Percentiles rank a stretch among this genome's conserved stretches.
phyloP scores from a whole-genome alignment of 192 early-diverging fungal species.

The Coemansia biformis region DNA sequence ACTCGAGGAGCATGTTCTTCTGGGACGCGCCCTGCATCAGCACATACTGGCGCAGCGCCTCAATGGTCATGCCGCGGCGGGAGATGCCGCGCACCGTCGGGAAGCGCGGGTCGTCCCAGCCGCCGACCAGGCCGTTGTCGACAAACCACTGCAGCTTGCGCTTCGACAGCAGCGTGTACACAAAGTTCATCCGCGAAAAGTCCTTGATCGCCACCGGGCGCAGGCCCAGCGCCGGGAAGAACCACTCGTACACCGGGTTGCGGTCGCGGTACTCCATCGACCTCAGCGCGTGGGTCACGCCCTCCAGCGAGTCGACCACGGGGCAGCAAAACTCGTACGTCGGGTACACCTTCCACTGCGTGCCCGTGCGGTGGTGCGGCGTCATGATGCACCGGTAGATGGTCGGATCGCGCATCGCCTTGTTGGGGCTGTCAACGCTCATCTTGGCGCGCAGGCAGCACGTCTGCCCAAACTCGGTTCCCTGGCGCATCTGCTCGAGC shows the following conservation, averaged over 20 bases:
- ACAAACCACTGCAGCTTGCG: slow-evolving; percentile 98
- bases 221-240: slow-evolving; percentile 78
- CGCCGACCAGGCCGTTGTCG: slow-evolving; percentile 71
- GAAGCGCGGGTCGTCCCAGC: slow-evolving; percentile 89
- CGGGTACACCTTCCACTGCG: slow-evolving; percentile 95
- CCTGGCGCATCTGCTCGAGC: slow-evolving; percentile 90
- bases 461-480: slow-evolving; percentile 70
- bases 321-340: slow-evolving; percentile 99
- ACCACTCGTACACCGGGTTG: slow-evolving; percentile 95
- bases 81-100: slow-evolving; percentile 86
- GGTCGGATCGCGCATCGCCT: slow-evolving; percentile 92
- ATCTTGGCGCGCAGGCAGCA: slow-evolving; percentile 97
- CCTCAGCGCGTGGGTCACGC: slow-evolving; percentile 95
- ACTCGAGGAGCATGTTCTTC: slow-evolving; percentile 86
- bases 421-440: slow-evolving; percentile 77
- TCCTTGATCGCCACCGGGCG: slow-evolving; percentile 93
- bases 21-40: slow-evolving; percentile 98
- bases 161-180: slow-evolving; percentile 97
- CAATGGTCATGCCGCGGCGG: slow-evolving; percentile 96
- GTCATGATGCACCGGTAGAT: slow-evolving; percentile 88
- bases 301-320: slow-evolving; percentile 91
- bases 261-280: slow-evolving; percentile 98
- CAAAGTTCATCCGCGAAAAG: slow-evolving; percentile 92
- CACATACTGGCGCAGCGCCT: slow-evolving; percentile 94
- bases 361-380: slow-evolving; percentile 87